Evolutionary conservation across 345 rosid species (phyloP).

Genomic region (Chamaenerion angustifolium): DNA sequence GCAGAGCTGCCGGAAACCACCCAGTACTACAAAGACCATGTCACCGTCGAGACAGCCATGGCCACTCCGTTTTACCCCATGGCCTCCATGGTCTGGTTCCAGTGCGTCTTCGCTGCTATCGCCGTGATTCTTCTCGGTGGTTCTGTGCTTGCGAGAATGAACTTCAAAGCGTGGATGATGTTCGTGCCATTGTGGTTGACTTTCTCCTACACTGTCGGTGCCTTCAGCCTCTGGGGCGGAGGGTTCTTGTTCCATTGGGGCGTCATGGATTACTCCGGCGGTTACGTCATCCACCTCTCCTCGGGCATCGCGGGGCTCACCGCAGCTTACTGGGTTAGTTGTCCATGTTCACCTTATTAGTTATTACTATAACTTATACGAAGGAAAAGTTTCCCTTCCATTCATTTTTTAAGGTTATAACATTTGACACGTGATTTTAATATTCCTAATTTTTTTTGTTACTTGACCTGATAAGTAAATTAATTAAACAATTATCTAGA

Average conservation of each 20-base stretch:
- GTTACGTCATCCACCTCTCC: slow-evolving; percentile 16
- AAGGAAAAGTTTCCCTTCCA: too few relatives aligned
- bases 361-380: too few relatives aligned
- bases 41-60: neutral
- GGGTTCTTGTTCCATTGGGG: slow-evolving; percentile 18
- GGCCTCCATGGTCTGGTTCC: slow-evolving; percentile 17
- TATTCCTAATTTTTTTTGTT: too few relatives aligned
- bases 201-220: slow-evolving; percentile 12
- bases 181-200: slow-evolving; percentile 17
- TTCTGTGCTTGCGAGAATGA: slow-evolving; percentile 13
- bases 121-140: slow-evolving; percentile 11
- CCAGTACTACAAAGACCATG: slow-evolving; percentile 1
- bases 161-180: slow-evolving; percentile 17
- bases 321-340: slow-evolving; percentile 11
- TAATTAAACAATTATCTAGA: too few relatives aligned
- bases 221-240: slow-evolving; percentile 16
- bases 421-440: too few relatives aligned
- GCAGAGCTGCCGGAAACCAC: slow-evolving; percentile 8
- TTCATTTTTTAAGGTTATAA: too few relatives aligned
- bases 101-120: slow-evolving; percentile 14
- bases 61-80: slow-evolving; percentile 7
- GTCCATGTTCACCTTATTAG: neutral
- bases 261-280: slow-evolving; percentile 17
- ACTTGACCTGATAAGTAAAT: too few relatives aligned
- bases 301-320: slow-evolving; percentile 13